Conservation (phyloP, 352 stramenopile genomes). For the Blastocystis sp. region DNA sequence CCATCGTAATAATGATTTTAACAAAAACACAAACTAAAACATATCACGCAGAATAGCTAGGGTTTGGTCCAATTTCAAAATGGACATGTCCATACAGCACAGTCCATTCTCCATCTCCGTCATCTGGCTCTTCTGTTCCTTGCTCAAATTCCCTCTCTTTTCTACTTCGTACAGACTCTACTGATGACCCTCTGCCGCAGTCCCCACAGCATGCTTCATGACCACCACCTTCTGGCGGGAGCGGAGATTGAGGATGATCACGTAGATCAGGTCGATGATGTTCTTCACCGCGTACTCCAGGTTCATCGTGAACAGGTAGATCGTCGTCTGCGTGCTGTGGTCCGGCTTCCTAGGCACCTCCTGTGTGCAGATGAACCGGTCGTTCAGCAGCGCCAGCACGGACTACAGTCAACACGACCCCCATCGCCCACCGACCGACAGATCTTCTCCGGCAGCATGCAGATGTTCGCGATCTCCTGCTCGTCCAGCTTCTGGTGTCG, state of each 20-base stretch:
- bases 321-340: slow-evolving; percentile 3
- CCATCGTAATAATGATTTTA: slow-evolving; percentile 2
- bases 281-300: neutral
- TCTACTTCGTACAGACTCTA: slow-evolving; percentile 24
- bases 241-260: slow-evolving; percentile 28
- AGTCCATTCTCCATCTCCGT: slow-evolving; percentile 30
- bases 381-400: neutral
- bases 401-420: neutral
- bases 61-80: slow-evolving; percentile 44
- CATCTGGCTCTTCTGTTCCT: slow-evolving; percentile 13
- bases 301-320: slow-evolving; percentile 27
- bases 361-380: neutral
- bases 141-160: neutral
- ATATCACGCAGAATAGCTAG: slow-evolving; percentile 27
- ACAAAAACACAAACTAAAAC: neutral
- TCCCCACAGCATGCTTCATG: neutral
- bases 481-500: slow-evolving; percentile 40
- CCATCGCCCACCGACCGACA: neutral
- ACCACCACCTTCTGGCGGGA: slow-evolving; percentile 26
- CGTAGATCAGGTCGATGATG: slow-evolving; percentile 34
- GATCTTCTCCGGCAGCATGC: slow-evolving; percentile 18
- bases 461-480: slow-evolving; percentile 18
- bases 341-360: slow-evolving; percentile 29
- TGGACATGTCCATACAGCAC: slow-evolving; percentile 43
- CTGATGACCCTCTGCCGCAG: neutral